Evolutionary conservation across 768 basidiomycete genomes (phyloP).

Genomic region (Mycena belliarum): DNA sequence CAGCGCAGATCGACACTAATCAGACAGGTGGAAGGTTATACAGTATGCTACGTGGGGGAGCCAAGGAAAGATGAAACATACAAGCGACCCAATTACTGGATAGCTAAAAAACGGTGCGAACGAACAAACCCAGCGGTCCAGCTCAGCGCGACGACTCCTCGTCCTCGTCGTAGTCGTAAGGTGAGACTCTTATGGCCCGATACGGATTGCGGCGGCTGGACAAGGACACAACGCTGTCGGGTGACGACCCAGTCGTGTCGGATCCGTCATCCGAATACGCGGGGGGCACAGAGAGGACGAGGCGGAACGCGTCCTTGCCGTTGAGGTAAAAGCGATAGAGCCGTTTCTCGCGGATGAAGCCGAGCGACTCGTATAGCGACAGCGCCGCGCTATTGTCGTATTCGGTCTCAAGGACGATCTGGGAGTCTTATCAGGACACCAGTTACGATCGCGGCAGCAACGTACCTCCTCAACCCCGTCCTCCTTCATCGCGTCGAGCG

Average conservation of each 20-base stretch:
- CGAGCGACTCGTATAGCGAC: conserved; percentile 86
- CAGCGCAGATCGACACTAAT: no score
- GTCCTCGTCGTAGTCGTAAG: conserved; percentile 48
- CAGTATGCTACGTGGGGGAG: not conserved
- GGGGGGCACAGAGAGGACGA: conserved; percentile 63
- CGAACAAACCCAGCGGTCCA: no score
- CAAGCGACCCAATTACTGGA: not conserved
- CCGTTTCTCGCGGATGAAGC: conserved; percentile 95
- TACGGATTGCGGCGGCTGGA: conserved; percentile 30
- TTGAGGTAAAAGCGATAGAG: conserved; percentile 95
- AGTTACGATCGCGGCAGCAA: conserved; percentile 13
- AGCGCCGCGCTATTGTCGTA: conserved; percentile 89
- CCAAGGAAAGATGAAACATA: not conserved
- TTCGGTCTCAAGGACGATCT: conserved; percentile 97
- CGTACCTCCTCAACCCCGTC: conserved; percentile 85
- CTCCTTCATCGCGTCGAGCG: conserved; percentile 81
- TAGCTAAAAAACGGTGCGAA: no score
- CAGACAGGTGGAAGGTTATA: not conserved
- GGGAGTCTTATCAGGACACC: not conserved
- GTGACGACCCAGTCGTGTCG: conserved; percentile 29
- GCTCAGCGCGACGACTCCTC: conserved; percentile 38
- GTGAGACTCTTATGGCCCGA: conserved; percentile 46
- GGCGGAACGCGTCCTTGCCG: conserved; percentile 92
- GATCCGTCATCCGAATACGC: conserved; percentile 37
- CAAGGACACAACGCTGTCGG: conserved; percentile 22